Evolutionary conservation across 768 basidiomycete species (phyloP).

Genomic region (Kwoniella europaea): DNA sequence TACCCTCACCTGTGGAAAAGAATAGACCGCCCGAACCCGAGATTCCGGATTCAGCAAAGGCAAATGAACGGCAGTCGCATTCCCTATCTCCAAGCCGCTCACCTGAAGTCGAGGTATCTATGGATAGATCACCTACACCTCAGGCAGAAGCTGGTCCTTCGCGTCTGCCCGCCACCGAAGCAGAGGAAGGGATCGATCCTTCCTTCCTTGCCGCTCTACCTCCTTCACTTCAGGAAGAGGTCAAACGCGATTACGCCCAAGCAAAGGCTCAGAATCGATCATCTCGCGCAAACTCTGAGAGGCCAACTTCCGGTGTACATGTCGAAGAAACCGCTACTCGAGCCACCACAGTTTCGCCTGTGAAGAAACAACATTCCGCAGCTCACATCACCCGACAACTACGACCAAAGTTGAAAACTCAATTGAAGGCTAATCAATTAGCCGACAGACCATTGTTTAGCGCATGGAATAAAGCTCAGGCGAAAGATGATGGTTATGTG

Average conservation of each 20-base stretch:
- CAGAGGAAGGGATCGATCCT: conserved; percentile 50
- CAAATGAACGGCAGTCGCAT: neutral
- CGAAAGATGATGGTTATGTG: conserved; percentile 6
- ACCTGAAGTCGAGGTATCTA: neutral
- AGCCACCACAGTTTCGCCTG: conserved; percentile 30
- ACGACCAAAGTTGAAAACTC: conserved; percentile 47
- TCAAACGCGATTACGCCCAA: conserved; percentile 33
- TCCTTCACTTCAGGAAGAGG: conserved; percentile 44
- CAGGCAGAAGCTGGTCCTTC: conserved; percentile 33
- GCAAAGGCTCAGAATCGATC: neutral
- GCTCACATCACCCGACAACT: conserved; percentile 49
- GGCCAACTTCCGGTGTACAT: conserved; percentile 1
- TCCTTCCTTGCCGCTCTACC: conserved; percentile 50
- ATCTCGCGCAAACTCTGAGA: conserved; percentile 21
- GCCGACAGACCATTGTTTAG: conserved; percentile 44
- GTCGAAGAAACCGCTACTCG: neutral
- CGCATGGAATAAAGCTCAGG: conserved; percentile 38
- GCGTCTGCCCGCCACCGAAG: conserved; percentile 1
- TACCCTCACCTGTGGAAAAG: neutral
- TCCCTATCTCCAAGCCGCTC: conserved; percentile 1
- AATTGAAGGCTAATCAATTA: conserved; percentile 36
- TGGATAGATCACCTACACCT: neutral
- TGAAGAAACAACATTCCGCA: conserved; percentile 34
- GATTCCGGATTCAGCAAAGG: neutral
- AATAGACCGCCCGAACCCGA: neutral